Percentiles rank a stretch among this genome's conserved stretches.
Conservation (phyloP, 2,329 filamentous ascomycete genomes). For the Penicillium crustosum region DNA sequence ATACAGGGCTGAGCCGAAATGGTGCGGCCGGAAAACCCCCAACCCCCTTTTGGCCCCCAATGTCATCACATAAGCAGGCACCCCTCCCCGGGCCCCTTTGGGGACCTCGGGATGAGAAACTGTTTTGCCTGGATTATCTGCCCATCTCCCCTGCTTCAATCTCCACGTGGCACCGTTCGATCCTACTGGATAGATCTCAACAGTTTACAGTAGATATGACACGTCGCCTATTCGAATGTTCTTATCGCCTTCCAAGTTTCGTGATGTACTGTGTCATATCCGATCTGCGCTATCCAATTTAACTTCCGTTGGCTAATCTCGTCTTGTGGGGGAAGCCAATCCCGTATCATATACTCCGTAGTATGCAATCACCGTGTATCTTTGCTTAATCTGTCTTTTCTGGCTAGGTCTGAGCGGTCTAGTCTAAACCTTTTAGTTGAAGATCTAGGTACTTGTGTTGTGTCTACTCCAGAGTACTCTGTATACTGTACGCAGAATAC, state of each 20-base stretch:
- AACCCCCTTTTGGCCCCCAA: neutral
- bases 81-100: neutral
- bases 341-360: neutral
- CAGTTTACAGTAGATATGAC: neutral
- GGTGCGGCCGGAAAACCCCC: neutral
- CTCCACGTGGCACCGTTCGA: slow-evolving; percentile 9
- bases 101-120: neutral
- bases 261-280: neutral
- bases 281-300: slow-evolving; percentile 11
- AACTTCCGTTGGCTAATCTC: neutral
- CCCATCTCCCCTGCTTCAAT: neutral
- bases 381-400: slow-evolving; percentile 3
- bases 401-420: neutral
- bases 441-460: neutral
- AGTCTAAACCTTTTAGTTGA: slow-evolving; percentile 1
- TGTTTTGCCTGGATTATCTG: neutral
- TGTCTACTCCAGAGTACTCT: neutral
- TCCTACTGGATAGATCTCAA: slow-evolving; percentile 8
- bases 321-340: slow-evolving; percentile 7
- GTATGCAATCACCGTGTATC: neutral
- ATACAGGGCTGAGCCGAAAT: slow-evolving; percentile 10
- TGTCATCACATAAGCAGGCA: neutral
- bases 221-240: slow-evolving; percentile 2
- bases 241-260: neutral
- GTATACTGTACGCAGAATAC: neutral